These are phyloP conservation scores for Suhomyces faveliae DNA, from an alignment of 805 yeast genomes.

Conservation along the genomic window DNA sequence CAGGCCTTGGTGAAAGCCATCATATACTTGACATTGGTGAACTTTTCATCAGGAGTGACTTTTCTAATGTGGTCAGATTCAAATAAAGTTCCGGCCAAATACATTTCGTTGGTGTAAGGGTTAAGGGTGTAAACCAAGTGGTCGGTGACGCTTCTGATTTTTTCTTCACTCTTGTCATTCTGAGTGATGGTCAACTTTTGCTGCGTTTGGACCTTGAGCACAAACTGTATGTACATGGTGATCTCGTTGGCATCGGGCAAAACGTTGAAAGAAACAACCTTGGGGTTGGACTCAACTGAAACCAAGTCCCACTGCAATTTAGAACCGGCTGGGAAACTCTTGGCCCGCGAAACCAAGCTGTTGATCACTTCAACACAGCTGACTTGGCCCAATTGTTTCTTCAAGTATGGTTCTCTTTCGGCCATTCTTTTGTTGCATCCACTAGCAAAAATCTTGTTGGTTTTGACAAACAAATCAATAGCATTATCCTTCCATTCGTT, in stretches of 20 bases:
- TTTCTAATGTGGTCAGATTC: slow-evolving; percentile 37
- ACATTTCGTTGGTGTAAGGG: slow-evolving; percentile 38
- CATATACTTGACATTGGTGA: slow-evolving; percentile 17
- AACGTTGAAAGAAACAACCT: slow-evolving; percentile 67
- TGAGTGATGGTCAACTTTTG: slow-evolving; percentile 33
- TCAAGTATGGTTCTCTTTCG: slow-evolving; percentile 45
- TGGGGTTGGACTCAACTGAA: slow-evolving; percentile 69
- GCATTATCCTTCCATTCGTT: slow-evolving; percentile 88
- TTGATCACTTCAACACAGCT: slow-evolving; percentile 34
- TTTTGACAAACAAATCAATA: slow-evolving; percentile 68
- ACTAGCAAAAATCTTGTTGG: slow-evolving; percentile 78
- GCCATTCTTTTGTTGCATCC: slow-evolving; percentile 32
- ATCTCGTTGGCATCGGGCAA: slow-evolving; percentile 49
- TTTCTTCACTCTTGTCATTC: slow-evolving; percentile 17
- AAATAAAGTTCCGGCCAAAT: slow-evolving; percentile 41
- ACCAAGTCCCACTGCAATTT: slow-evolving; percentile 75
- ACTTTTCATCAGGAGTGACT: slow-evolving; percentile 35
- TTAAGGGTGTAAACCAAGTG: slow-evolving; percentile 39
- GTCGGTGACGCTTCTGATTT: slow-evolving; percentile 33
- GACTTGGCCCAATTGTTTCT: slow-evolving; percentile 32
- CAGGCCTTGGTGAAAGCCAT: slow-evolving; percentile 29
- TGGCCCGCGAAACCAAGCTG: slow-evolving; percentile 32
- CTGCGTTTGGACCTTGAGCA: slow-evolving; percentile 36
- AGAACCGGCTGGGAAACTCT: slow-evolving; percentile 52
- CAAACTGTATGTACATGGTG: slow-evolving; percentile 38